Evolutionary conservation across 805 yeast genomes (phyloP).

Genomic region (Kodamaea kaohsiungensis): DNA sequence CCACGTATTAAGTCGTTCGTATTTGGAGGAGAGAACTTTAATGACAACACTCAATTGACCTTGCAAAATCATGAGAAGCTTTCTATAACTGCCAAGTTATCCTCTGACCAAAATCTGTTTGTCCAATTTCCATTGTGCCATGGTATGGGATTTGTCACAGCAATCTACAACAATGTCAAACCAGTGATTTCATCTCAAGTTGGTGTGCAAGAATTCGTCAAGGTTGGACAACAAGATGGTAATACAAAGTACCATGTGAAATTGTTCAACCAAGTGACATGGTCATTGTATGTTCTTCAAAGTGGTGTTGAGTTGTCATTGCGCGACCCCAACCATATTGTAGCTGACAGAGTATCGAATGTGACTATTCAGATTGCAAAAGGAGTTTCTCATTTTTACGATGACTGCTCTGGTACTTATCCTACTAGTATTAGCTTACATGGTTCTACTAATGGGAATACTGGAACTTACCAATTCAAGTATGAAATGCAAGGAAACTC

Average conservation of each 20-base stretch:
- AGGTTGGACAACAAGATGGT: slow-evolving; percentile 25
- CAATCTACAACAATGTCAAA: slow-evolving; percentile 30
- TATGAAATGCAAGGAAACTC: slow-evolving; percentile 30
- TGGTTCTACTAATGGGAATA: slow-evolving; percentile 24
- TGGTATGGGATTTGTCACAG: slow-evolving; percentile 84
- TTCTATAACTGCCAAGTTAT: slow-evolving; percentile 28
- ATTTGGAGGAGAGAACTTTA: slow-evolving; percentile 32
- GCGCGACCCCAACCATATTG: slow-evolving; percentile 38
- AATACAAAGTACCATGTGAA: slow-evolving; percentile 54
- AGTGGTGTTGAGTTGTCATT: slow-evolving; percentile 30
- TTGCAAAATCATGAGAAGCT: slow-evolving; percentile 32
- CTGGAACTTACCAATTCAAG: slow-evolving; percentile 29
- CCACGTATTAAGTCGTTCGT: slow-evolving; percentile 64
- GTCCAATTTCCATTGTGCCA: slow-evolving; percentile 61
- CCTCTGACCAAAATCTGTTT: slow-evolving; percentile 12
- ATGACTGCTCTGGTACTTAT: slow-evolving; percentile 63
- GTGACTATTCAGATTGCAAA: slow-evolving; percentile 27
- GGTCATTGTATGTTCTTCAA: slow-evolving; percentile 59
- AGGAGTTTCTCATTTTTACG: slow-evolving; percentile 41
- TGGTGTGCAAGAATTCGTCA: slow-evolving; percentile 57
- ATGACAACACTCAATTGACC: slow-evolving; percentile 16
- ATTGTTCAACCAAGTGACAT: slow-evolving; percentile 55
- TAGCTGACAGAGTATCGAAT: slow-evolving; percentile 43
- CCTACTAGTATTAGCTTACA: slow-evolving; percentile 48
- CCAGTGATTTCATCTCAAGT: slow-evolving; percentile 54